A percentile compares a stretch with the other conserved stretches of the same genome.
These are phyloP conservation scores for Vitis hybrid DNA, from an alignment of 177 flowering plant genomes.

Conservation along the genomic window DNA sequence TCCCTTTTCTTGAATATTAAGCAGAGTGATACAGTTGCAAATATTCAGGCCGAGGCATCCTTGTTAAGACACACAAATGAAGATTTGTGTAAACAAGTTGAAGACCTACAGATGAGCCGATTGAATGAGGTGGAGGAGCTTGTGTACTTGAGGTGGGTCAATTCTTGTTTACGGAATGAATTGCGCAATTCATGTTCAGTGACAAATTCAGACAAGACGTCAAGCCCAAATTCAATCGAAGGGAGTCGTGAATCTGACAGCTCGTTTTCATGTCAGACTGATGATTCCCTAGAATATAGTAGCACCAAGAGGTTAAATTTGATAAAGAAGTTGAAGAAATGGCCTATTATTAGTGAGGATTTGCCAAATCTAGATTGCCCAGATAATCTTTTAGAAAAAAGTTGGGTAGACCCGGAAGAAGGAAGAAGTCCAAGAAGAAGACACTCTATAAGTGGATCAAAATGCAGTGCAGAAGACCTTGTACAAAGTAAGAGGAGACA, in stretches of 20 bases:
- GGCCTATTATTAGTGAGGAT: conserved; percentile 51
- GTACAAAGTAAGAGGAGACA: conserved; percentile 54
- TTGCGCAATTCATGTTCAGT: conserved; percentile 37
- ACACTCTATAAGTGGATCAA: conserved; percentile 78
- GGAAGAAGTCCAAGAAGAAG: conserved; percentile 55
- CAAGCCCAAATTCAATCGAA: conserved; percentile 37
- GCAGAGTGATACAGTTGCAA: conserved; percentile 64
- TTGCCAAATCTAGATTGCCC: conserved; percentile 30
- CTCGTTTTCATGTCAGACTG: conserved; percentile 17
- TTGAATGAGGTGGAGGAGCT: conserved; percentile 90
- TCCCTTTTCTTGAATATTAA: background rate
- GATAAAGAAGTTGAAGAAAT: conserved; percentile 51
- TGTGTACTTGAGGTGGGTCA: conserved; percentile 82
- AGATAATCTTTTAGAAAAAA: conserved; percentile 24
- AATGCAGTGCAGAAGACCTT: conserved; percentile 46
- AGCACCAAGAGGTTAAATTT: conserved; percentile 35
- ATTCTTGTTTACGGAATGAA: conserved; percentile 72
- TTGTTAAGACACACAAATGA: conserved; percentile 64
- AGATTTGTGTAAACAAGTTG: conserved; percentile 81
- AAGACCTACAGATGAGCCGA: conserved; percentile 76
- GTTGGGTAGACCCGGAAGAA: conserved; percentile 41
- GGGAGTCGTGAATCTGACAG: conserved; percentile 20
- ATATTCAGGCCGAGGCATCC: conserved; percentile 81
- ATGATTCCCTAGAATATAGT: conserved; percentile 33
- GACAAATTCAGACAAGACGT: conserved; percentile 29